Base-by-base conservation (phyloP, 179 eudicot species). In the Gypsophila paniculata region DNA sequence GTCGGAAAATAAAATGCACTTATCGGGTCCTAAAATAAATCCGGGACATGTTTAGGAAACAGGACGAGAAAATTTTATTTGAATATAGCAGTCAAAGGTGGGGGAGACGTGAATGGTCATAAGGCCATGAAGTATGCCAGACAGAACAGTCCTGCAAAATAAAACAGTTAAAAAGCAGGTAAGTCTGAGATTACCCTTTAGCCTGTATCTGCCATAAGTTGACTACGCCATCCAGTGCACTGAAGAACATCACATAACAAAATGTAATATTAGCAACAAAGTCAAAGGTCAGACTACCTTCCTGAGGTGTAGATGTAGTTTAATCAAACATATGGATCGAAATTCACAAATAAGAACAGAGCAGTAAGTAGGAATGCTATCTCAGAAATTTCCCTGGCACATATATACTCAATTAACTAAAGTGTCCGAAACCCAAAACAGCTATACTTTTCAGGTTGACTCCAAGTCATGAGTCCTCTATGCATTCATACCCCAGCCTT, bases 221-320 rank as follows among this genome's bases (percentile, higher is more conserved):
- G 74, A 93, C 81, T 42, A 88, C 78, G 76, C 98, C 98, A 88
- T 93, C 98, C 82, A 93, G 79, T 60, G 97, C 90, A 83, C 98
- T 93, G 97, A 68, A 81, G 76, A 76, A 73, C 61, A 75, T 22
- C 66, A 76, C 60, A 71, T 8, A 42, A 70, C 42, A 66, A 61
- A 23, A 36, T 36, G 55, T 44, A 62, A 21, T 23, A 12, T 74
- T 52, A 78, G 75, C 18, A 44, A 60, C 63, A 57, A 51, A 26
- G 71, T 49, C 8, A 17, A 51, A 18, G 74, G 22, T 68, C 25
- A 34, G 58, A 34, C 66, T 36, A 5, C 74, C 23, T 58, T 32
- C 25, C 39, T 48, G 15, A 49, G 66, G 22, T 53, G 42, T 25
- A 38, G 19, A 22, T 12, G 8, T 14, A 68, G 39, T 51, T 15